A percentile compares a stretch with the other conserved stretches of the same genome.
Evolutionary conservation across 2,329 filamentous ascomycete genomes (phyloP).

Genomic region (Aspergillus bombycis): DNA sequence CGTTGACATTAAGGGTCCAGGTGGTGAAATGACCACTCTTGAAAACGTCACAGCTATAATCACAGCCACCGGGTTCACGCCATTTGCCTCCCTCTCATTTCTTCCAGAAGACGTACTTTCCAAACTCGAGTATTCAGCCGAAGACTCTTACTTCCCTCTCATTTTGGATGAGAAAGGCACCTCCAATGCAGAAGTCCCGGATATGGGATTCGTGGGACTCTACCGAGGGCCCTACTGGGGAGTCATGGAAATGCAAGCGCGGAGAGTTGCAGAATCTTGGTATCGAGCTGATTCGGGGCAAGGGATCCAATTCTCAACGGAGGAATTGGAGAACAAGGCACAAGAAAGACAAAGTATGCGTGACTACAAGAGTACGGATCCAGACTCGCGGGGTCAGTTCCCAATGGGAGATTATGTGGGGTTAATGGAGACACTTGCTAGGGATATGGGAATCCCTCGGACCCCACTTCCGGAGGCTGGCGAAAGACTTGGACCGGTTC

Average conservation of each 20-base stretch:
- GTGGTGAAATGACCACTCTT: conserved; percentile 49
- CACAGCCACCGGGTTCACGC: conserved; percentile 75
- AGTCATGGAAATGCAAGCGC: conserved; percentile 83
- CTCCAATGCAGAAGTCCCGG: conserved; percentile 62
- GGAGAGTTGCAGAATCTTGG: conserved; percentile 68
- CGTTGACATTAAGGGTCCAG: conserved; percentile 41
- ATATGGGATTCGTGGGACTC: conserved; percentile 78
- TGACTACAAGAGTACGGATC: conserved; percentile 19
- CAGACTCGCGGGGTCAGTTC: conserved; percentile 62
- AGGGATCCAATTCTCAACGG: conserved; percentile 1
- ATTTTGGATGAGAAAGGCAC: conserved; percentile 71
- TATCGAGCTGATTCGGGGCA: conserved; percentile 16
- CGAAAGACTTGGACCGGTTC: conserved; percentile 46
- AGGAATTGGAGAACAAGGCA: conserved; percentile 26
- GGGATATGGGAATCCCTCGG: conserved; percentile 58
- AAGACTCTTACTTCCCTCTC: conserved; percentile 61
- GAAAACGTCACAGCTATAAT: conserved; percentile 68
- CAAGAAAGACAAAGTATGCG: conserved; percentile 30
- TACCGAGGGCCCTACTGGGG: conserved; percentile 86
- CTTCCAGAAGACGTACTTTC: conserved; percentile 61
- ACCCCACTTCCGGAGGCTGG: conserved; percentile 41
- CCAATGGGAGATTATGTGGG: conserved; percentile 83
- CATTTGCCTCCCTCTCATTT: conserved; percentile 66
- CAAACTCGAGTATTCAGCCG: conserved; percentile 60
- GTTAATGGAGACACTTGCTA: conserved; percentile 71